Evolutionary conservation across 225 moss, liverwort and hornwort species (phyloP), one percentile per base, ranked within the genome.

Genomic region (Straminergon stramineum): DNA sequence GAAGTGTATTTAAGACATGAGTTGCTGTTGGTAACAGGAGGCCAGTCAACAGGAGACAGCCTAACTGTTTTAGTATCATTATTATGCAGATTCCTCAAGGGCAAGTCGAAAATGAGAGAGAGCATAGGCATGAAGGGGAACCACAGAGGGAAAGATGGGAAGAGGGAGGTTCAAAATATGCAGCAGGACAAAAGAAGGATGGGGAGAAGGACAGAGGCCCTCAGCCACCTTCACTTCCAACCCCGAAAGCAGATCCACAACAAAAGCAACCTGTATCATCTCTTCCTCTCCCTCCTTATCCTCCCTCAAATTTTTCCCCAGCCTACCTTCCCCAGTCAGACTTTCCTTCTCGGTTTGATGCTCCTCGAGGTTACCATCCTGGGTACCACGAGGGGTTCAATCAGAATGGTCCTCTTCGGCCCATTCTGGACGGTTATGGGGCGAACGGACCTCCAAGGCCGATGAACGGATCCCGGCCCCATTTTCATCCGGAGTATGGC

Each of bases 311-410:
- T n/a, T 94, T 94, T 23, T 88, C 97, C 27, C 91, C 93, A 15
- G 88, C 87, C 19, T 98, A 93, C 91, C 94, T 86, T 78, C 91
- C 89, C n/a, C 97, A 94, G 89, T 95, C 94, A 89, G 96, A 94
- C 45, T 95, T 91, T 62, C 48, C 95, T 39, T 85, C 95, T 77
- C 91, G 91, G 78, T 95, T 92, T 91, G 96, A 97, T 58, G 65
- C 84, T 58, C 85, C 90, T 41, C 68, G 92, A 87, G 89, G 82
- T 66, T 94, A 93, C 78, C 91, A 90, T 55, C 93, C 93, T n/a
- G 87, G 75, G 27, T 86, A 81, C 68, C 86, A 89, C 55, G 89
- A 91, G 80, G 84, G 89, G 75, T 92, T 88, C 58, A 90, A 86
- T 57, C 90, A 90, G 66, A 90, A 90, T 67, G 90, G 90, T 24